Conservation (phyloP, 768 basidiomycete genomes). For the Gymnopilus dilepis region DNA sequence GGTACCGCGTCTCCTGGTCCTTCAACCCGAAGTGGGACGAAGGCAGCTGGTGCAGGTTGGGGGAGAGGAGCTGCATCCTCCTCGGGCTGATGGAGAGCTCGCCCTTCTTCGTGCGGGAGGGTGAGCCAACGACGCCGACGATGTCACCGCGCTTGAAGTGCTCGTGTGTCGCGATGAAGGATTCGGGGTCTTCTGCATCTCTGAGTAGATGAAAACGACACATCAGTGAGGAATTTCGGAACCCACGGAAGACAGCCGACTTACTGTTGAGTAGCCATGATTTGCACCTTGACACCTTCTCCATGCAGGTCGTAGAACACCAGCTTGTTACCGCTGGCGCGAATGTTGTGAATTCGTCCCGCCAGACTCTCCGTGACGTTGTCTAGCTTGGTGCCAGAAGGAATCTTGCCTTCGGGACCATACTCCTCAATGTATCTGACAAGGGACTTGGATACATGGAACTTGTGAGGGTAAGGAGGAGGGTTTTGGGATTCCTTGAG, state of each 20-base stretch:
- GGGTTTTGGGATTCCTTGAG: slow-evolving; percentile 85
- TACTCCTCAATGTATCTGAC: slow-evolving; percentile 75
- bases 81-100: slow-evolving; percentile 90
- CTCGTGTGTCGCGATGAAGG: slow-evolving; percentile 77
- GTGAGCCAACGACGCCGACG: slow-evolving; percentile 88
- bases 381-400: slow-evolving; percentile 68
- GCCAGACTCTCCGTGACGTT: slow-evolving; percentile 69
- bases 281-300: slow-evolving; percentile 93
- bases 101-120: slow-evolving; percentile 93
- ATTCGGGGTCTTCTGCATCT: slow-evolving; percentile 65
- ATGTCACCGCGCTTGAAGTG: slow-evolving; percentile 95
- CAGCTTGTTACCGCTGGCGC: slow-evolving; percentile 81
- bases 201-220: slow-evolving; percentile 36
- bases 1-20: slow-evolving; percentile 96
- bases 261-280: slow-evolving; percentile 85
- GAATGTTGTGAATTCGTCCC: slow-evolving; percentile 91
- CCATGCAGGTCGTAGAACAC: slow-evolving; percentile 93
- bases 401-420: slow-evolving; percentile 72
- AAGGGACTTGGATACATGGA: slow-evolving; percentile 83
- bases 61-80: slow-evolving; percentile 86
- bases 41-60: slow-evolving; percentile 95
- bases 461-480: slow-evolving; percentile 99
- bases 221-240: background rate
- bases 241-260: background rate
- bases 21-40: slow-evolving; percentile 92